A percentile compares a stretch with the other conserved stretches of the same genome.
phyloP scores from a whole-genome alignment of 352 stramenopile species.

The Phytophthora quininea region DNA sequence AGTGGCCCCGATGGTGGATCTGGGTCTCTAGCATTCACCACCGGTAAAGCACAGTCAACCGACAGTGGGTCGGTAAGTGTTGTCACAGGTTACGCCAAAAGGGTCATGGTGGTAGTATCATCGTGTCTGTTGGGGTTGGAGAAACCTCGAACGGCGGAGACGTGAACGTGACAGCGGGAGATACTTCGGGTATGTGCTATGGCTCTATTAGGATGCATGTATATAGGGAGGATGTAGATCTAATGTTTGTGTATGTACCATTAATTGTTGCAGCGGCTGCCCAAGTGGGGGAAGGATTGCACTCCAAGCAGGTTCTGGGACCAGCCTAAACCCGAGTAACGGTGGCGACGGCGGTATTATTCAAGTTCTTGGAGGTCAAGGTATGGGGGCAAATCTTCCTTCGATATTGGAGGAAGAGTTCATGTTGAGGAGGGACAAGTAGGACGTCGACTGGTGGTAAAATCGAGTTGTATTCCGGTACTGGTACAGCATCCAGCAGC shows the following conservation, averaged over 20 bases:
- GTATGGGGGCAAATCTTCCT: slow-evolving; percentile 47
- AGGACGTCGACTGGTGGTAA: slow-evolving; percentile 62
- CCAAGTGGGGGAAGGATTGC: slow-evolving; percentile 52
- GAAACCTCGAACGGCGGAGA: slow-evolving; percentile 30
- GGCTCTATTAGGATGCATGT: background rate
- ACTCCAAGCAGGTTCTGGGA: slow-evolving; percentile 59
- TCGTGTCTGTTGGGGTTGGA: slow-evolving; percentile 32
- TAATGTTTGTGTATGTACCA: slow-evolving; percentile 4
- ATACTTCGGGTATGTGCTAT: slow-evolving; percentile 55
- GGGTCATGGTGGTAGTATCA: slow-evolving; percentile 31
- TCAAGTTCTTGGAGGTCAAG: slow-evolving; percentile 61
- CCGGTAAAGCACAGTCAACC: slow-evolving; percentile 23
- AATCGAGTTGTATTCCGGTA: slow-evolving; percentile 64
- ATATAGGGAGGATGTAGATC: background rate
- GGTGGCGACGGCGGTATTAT: slow-evolving; percentile 68
- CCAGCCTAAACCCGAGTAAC: slow-evolving; percentile 47
- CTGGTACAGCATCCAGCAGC: slow-evolving; percentile 54
- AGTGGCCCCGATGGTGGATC: slow-evolving; percentile 53
- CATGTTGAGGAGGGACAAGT: slow-evolving; percentile 62
- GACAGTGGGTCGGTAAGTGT: slow-evolving; percentile 35
- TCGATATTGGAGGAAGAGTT: slow-evolving; percentile 61
- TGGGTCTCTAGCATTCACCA: slow-evolving; percentile 42
- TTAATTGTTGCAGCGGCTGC: slow-evolving; percentile 40
- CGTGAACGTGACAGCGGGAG: slow-evolving; percentile 70
- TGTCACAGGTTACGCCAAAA: slow-evolving; percentile 30